phyloP scores from a whole-genome alignment of 257 asterid genomes.

The Fraxinus quadrangulata region DNA sequence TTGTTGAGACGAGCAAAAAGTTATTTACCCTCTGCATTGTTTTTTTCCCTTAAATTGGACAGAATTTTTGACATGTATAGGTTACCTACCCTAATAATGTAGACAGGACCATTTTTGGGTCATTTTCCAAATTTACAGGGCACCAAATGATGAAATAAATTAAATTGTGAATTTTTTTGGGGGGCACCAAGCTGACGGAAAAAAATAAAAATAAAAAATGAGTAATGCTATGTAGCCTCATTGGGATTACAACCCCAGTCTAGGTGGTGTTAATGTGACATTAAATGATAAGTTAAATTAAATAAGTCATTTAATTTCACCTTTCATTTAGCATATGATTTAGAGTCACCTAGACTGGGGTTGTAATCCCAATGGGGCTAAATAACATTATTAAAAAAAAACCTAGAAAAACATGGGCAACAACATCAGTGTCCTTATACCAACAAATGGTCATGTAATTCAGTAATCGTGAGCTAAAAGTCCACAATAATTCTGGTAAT shows the following conservation, averaged over 20 bases:
- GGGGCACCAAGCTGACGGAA: neutral
- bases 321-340: too few species aligned
- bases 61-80: neutral
- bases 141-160: neutral
- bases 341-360: too few species aligned
- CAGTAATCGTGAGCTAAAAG: constrained; percentile 15
- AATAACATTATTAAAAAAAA: too few species aligned
- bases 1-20: neutral
- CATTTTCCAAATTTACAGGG: neutral
- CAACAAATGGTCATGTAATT: neutral
- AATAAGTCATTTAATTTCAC: too few species aligned
- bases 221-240: too few species aligned
- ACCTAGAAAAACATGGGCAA: constrained; percentile 18
- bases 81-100: constrained; percentile 24
- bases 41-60: neutral
- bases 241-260: too few species aligned
- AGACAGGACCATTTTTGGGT: neutral
- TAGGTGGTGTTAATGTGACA: too few species aligned
- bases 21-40: neutral
- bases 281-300: too few species aligned
- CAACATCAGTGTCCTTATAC: constrained; percentile 15
- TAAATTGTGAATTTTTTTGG: neutral
- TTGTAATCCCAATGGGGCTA: too few species aligned
- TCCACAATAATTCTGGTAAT: neutral
- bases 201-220: too few species aligned